Evolutionary conservation across 306 rosid genomes (phyloP), one percentile per base, ranked within the genome.

Genomic region (Lathyrus oleraceus): DNA sequence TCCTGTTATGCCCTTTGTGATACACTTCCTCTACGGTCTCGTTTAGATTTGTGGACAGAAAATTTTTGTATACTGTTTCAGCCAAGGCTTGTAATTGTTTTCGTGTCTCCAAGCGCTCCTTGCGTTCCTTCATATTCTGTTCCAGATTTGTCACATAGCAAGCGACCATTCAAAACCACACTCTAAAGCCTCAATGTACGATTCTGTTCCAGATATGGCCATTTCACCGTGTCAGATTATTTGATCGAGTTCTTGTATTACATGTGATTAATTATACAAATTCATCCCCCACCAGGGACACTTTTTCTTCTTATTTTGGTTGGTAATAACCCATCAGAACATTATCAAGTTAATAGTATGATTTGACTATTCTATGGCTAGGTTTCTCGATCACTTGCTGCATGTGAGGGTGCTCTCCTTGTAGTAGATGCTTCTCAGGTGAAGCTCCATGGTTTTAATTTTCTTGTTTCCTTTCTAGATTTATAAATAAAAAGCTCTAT

Each of bases 351-450:
- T 32, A 23, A 69, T 54, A 72, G 6, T 48, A 70, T 47, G 52
- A 15, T 69, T 45, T 70, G 78, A 11, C 16, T 72, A 43, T 71
- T 77, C 57, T 53, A 47, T 73, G 39, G 44, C 65, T 66, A 90
- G 96, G 98, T 93, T 58, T 93, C 98, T 65, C 81, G 98, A 57
- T 93, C 98, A 28, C 87, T 93, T 30, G 97, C 97, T 67, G 98
- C 98, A 3, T 93, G 98, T 70, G 98, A 93, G 79, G 98, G 98
- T 39, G 98, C 97, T 35, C 93, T 90, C 58, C 88, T 93, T 25
- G 97, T 93, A 11, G 98, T 93, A 35, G 98, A 93, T 78, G 98
- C 97, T 71, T 93, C 97, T 44, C 98, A 93, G 95, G 96, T 87
- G 72, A 78, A 49, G 69, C 70, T 73, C 59, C 61, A 10, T 43